Percentiles rank a stretch among this genome's conserved stretches.
These are phyloP conservation scores for Globisporangium carolinianum DNA, from an alignment of 352 stramenopile species.

Conservation along the genomic window DNA sequence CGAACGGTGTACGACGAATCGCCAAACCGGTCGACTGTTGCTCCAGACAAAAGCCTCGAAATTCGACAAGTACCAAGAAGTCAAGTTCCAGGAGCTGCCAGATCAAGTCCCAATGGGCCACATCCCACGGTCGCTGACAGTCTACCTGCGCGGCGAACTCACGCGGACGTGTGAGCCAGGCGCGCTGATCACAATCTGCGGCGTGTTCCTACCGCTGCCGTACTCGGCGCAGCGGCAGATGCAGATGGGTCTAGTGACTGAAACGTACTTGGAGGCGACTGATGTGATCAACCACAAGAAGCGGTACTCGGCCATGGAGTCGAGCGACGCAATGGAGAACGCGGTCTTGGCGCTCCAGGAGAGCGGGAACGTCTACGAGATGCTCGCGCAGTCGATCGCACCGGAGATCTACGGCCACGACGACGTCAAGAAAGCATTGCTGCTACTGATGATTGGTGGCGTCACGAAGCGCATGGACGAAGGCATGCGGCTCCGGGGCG, in stretches of 20 bases:
- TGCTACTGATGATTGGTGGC: slow-evolving; percentile 96
- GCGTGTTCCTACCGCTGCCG: slow-evolving; percentile 93
- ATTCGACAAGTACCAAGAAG: slow-evolving; percentile 99
- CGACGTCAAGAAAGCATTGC: slow-evolving; percentile 98
- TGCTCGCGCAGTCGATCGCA: slow-evolving; percentile 93
- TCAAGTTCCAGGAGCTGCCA: slow-evolving; percentile 94
- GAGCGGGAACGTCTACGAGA: slow-evolving; percentile 85
- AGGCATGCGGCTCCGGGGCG: slow-evolving; percentile 95
- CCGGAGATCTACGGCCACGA: slow-evolving; percentile 99
- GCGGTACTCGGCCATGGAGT: slow-evolving; percentile 91
- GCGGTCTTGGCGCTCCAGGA: slow-evolving; percentile 68
- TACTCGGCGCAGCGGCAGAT: slow-evolving; percentile 92
- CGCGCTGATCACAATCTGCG: slow-evolving; percentile 95
- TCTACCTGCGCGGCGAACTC: slow-evolving; percentile 90
- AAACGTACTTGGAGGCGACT: slow-evolving; percentile 96
- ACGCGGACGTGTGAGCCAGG: slow-evolving; percentile 92
- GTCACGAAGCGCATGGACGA: slow-evolving; percentile 87
- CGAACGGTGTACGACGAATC: slow-evolving; percentile 82
- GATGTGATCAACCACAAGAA: slow-evolving; percentile 97
- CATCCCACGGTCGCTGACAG: slow-evolving; percentile 91
- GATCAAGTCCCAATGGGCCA: slow-evolving; percentile 97
- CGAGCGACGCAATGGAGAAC: slow-evolving; percentile 79
- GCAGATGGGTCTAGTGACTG: slow-evolving; percentile 95
- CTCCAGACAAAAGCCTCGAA: slow-evolving; percentile 97
- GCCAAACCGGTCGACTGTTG: slow-evolving; percentile 74